Conservation (phyloP, 306 rosid genomes). For the Prinsepia uniflora region DNA sequence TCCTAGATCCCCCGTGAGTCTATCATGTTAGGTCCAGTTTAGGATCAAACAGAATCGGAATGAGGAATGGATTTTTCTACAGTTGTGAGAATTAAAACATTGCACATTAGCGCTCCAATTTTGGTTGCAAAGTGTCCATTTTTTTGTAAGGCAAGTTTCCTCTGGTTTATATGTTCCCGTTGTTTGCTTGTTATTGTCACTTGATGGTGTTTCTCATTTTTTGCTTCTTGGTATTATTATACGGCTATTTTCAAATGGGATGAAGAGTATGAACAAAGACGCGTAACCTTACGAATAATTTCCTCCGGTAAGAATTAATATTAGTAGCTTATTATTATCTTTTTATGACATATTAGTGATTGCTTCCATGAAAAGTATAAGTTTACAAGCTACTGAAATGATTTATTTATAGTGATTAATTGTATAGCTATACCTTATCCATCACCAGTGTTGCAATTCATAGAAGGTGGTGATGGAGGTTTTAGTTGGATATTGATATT, state of each 20-base stretch:
- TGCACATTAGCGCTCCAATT: constrained; percentile 95
- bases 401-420: no score
- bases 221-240: constrained; percentile 9
- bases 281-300: constrained; percentile 72
- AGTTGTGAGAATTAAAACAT: constrained; percentile 66
- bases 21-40: no score
- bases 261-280: constrained; percentile 95
- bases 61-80: constrained; percentile 75
- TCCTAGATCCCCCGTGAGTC: no score
- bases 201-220: constrained; percentile 21
- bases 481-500: no score
- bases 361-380: constrained; percentile 1
- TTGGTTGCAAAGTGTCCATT: constrained; percentile 98
- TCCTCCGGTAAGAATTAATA: constrained; percentile 62
- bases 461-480: no score
- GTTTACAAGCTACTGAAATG: constrained; percentile 1
- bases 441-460: no score
- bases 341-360: neutral
- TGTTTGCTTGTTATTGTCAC: constrained; percentile 4
- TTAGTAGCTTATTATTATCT: neutral
- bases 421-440: constrained; percentile 73
- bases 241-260: constrained; percentile 92
- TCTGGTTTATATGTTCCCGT: neutral
- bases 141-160: constrained; percentile 65
- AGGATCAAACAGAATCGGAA: no score